Percentiles rank a stretch among this genome's conserved stretches.
Conservation (phyloP, 1,284 basidiomycete species). For the Kwoniella shivajii region DNA sequence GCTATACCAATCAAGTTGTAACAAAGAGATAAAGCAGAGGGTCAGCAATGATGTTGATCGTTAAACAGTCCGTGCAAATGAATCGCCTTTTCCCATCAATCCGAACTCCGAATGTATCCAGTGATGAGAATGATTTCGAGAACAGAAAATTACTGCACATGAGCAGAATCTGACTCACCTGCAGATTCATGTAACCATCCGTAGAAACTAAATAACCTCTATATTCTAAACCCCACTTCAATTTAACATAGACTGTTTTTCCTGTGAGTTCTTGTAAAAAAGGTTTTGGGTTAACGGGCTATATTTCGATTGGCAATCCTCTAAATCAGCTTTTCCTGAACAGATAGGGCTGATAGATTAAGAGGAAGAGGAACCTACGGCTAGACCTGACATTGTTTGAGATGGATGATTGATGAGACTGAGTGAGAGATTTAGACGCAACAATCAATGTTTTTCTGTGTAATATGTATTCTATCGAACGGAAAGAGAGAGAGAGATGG, state of each 20-base stretch:
- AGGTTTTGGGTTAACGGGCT: conserved; percentile 96
- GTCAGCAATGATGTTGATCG: background rate
- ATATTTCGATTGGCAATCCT: conserved; percentile 1
- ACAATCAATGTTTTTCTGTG: background rate
- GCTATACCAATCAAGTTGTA: conserved; percentile 56
- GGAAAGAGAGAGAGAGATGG: background rate
- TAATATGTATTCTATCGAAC: background rate
- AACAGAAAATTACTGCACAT: no score
- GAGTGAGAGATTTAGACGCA: conserved; percentile 4
- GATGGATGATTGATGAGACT: conserved; percentile 9
- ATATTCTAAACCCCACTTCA: conserved; percentile 99
- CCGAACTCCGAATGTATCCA: no score
- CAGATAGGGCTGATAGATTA: background rate
- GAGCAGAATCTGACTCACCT: no score
- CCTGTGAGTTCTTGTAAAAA: conserved; percentile 98
- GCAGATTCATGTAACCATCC: conserved; percentile 99
- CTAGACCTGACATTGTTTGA: conserved; percentile 48
- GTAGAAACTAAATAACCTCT: conserved; percentile 98
- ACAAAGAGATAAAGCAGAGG: no score
- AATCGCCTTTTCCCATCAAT: no score
- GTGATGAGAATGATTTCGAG: no score
- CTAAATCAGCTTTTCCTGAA: background rate
- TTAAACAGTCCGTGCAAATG: no score
- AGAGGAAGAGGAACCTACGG: conserved; percentile 20
- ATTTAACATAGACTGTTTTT: conserved; percentile 88